phyloP scores from a whole-genome alignment of 495 filamentous ascomycete species.

The Tuber magnatum region DNA sequence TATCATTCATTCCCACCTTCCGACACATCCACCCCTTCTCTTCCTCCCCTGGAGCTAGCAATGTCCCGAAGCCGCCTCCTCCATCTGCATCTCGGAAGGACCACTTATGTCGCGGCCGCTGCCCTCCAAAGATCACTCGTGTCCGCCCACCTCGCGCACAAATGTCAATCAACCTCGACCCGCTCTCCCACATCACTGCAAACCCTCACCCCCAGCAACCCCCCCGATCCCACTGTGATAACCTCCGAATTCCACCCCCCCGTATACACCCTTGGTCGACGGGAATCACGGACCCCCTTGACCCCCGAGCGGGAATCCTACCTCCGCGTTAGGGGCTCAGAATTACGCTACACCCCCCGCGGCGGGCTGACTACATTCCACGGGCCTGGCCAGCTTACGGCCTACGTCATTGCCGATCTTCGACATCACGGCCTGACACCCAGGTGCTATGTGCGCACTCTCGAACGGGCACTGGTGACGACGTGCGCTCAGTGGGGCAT shows the following conservation, averaged over 20 bases:
- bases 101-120: slow-evolving; percentile 15
- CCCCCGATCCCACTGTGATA: slow-evolving; percentile 62
- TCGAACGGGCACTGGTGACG: slow-evolving; percentile 68
- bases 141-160: slow-evolving; percentile 44
- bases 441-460: slow-evolving; percentile 61
- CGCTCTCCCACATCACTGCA: slow-evolving; percentile 37
- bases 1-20: background rate
- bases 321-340: slow-evolving; percentile 49
- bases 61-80: slow-evolving; percentile 12
- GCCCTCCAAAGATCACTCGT: slow-evolving; percentile 50
- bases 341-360: slow-evolving; percentile 62
- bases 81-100: slow-evolving; percentile 15
- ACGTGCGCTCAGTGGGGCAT: slow-evolving; percentile 55
- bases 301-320: slow-evolving; percentile 43
- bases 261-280: slow-evolving; percentile 83
- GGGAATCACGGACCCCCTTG: slow-evolving; percentile 57
- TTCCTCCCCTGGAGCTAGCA: background rate
- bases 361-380: slow-evolving; percentile 94
- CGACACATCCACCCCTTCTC: background rate
- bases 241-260: slow-evolving; percentile 77
- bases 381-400: slow-evolving; percentile 83
- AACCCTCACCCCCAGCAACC: slow-evolving; percentile 24
- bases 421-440: slow-evolving; percentile 49
- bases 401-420: slow-evolving; percentile 80
- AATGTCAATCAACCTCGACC: slow-evolving; percentile 42